These are phyloP conservation scores for Mycena chlorophos DNA, from an alignment of 768 basidiomycete genomes.

Conservation along the genomic window DNA sequence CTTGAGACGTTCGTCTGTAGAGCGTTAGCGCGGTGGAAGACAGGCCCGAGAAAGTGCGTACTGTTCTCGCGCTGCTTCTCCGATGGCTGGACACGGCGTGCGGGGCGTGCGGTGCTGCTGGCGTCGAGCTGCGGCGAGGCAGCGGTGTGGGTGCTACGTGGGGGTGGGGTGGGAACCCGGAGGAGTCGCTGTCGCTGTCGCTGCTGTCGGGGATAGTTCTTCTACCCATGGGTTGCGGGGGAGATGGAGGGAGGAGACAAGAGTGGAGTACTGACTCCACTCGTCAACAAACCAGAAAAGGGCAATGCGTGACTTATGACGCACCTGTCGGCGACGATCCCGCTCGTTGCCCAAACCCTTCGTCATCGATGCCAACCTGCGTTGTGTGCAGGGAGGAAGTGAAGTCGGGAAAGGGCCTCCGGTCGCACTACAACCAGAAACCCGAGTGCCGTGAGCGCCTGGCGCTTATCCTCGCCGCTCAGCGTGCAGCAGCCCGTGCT, in stretches of 20 bases:
- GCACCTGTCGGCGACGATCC: too few relatives aligned
- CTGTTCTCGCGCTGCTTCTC: neutral
- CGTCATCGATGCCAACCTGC: neutral
- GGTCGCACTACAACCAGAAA: slow-evolving; percentile 2
- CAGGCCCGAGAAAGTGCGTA: neutral
- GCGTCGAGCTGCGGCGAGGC: too few relatives aligned
- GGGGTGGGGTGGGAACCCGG: neutral
- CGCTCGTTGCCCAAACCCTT: neutral
- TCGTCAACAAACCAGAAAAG: neutral
- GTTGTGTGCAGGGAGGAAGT: slow-evolving; percentile 2
- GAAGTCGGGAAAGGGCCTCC: neutral
- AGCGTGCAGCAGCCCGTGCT: neutral
- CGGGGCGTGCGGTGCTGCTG: neutral
- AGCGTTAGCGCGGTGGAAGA: neutral
- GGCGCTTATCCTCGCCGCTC: neutral
- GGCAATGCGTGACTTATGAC: neutral
- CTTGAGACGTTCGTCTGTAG: neutral
- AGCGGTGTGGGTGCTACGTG: neutral
- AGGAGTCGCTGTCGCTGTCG: neutral
- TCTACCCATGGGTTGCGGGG: neutral
- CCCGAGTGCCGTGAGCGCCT: slow-evolving; percentile 3
- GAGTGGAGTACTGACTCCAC: neutral
- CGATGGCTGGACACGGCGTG: neutral
- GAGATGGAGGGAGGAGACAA: neutral
- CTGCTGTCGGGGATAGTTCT: neutral